A percentile compares a stretch with the other conserved stretches of the same genome.
Conservation (phyloP, 2,329 filamentous ascomycete species). For the Moelleriella libera region DNA sequence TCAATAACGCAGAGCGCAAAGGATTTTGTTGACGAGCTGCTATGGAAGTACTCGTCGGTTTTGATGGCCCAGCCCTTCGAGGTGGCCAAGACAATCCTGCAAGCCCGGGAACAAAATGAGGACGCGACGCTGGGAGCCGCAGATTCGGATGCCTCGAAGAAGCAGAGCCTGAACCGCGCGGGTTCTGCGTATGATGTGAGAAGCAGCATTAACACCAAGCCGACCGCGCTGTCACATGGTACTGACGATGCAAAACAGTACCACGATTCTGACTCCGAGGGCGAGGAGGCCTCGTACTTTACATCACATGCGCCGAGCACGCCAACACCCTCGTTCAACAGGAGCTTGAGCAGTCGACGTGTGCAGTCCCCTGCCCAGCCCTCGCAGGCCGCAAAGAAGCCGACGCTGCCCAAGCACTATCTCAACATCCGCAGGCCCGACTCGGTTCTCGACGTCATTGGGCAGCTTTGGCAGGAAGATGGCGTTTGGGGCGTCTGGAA, state of each 20-base stretch:
- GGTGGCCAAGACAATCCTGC: slow-evolving; percentile 85
- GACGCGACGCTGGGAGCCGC: slow-evolving; percentile 16
- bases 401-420: slow-evolving; percentile 34
- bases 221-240: background rate
- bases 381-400: slow-evolving; percentile 12
- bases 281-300: slow-evolving; percentile 76
- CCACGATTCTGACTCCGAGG: slow-evolving; percentile 53
- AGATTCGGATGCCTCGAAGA: slow-evolving; percentile 12
- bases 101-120: slow-evolving; percentile 51
- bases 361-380: slow-evolving; percentile 14
- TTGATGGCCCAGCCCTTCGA: slow-evolving; percentile 92
- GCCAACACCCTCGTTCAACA: slow-evolving; percentile 29
- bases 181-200: slow-evolving; percentile 19
- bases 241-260: background rate
- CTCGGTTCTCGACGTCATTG: slow-evolving; percentile 74
- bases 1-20: slow-evolving; percentile 62
- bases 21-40: slow-evolving; percentile 65
- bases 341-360: slow-evolving; percentile 17
- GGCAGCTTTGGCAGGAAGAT: slow-evolving; percentile 79
- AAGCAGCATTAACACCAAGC: background rate
- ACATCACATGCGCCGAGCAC: slow-evolving; percentile 48
- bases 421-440: slow-evolving; percentile 61
- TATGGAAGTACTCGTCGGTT: slow-evolving; percentile 86
- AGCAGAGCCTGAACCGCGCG: slow-evolving; percentile 15
- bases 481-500: slow-evolving; percentile 92